Evolutionary conservation across 306 rosid species (phyloP).

Genomic region (Dalbergia cochinchinensis): DNA sequence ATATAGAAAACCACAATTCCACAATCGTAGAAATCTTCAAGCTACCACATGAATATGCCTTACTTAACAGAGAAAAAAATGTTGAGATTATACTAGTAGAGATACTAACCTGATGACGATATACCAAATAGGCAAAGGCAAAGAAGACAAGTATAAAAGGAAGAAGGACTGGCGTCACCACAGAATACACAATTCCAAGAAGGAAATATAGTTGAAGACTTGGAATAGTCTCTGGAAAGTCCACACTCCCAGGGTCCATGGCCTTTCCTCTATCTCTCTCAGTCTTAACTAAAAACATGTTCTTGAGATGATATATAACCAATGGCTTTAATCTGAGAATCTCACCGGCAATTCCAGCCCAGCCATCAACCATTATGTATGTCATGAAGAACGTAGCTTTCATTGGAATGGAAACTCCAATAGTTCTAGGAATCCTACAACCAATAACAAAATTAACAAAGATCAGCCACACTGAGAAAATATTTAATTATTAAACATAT

Average conservation of each 20-base stretch:
- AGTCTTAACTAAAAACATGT: slow-evolving; percentile 91
- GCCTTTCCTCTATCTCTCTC: slow-evolving; percentile 93
- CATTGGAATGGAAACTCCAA: slow-evolving; percentile 96
- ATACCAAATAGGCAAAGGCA: slow-evolving; percentile 91
- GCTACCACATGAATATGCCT: neutral
- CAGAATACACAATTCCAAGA: slow-evolving; percentile 93
- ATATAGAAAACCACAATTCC: neutral
- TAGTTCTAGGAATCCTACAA: slow-evolving; percentile 90
- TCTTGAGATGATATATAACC: slow-evolving; percentile 94
- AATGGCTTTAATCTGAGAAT: slow-evolving; percentile 92
- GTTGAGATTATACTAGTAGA: neutral
- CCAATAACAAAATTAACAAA: slow-evolving; percentile 29
- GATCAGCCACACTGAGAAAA: slow-evolving; percentile 9
- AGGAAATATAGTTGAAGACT: slow-evolving; percentile 94
- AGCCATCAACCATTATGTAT: slow-evolving; percentile 97
- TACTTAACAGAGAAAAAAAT: neutral
- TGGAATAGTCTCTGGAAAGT: slow-evolving; percentile 88
- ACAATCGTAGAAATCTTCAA: slow-evolving; percentile 25
- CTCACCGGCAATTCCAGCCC: slow-evolving; percentile 98
- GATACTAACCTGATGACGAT: slow-evolving; percentile 94
- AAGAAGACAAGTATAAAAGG: slow-evolving; percentile 97
- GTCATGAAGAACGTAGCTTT: slow-evolving; percentile 99
- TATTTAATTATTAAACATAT: neutral
- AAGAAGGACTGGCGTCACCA: slow-evolving; percentile 93
- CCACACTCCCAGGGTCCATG: slow-evolving; percentile 90